Conservation (phyloP, 228 moss, liverwort and hornwort genomes). For the Sphagnum magellanicum region DNA sequence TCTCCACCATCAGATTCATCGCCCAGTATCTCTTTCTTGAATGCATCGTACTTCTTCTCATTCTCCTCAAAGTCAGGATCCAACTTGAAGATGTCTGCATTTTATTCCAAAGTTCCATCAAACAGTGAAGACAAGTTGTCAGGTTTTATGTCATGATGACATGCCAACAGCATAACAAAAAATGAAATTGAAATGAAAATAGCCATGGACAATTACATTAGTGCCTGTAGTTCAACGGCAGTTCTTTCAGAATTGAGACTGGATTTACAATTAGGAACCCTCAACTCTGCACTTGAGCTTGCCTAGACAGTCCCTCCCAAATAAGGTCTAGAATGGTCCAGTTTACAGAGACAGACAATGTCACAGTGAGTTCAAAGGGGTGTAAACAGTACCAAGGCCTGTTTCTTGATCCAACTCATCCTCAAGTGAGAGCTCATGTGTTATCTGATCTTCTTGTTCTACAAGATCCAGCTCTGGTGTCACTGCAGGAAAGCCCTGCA, state of each 20-base stretch:
- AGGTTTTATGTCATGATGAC: background rate
- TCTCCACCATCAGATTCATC: conserved; percentile 40
- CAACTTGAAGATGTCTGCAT: conserved; percentile 56
- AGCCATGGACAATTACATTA: no score
- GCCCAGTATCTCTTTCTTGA: conserved; percentile 82
- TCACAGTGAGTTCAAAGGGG: background rate
- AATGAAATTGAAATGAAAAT: background rate
- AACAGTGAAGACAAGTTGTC: background rate
- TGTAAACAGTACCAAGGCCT: conserved; percentile 24
- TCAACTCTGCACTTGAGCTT: no score
- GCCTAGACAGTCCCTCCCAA: no score
- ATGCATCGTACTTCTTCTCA: conserved; percentile 62
- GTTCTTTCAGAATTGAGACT: no score
- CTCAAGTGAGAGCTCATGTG: conserved; percentile 67
- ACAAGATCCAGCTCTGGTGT: conserved; percentile 74
- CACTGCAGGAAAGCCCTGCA: conserved; percentile 64
- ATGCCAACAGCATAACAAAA: background rate
- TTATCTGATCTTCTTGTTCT: conserved; percentile 82
- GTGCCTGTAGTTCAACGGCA: no score
- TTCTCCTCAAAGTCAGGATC: conserved; percentile 67
- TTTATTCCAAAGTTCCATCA: background rate
- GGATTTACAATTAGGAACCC: no score
- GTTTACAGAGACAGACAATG: background rate
- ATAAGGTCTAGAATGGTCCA: background rate
- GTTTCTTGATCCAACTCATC: conserved; percentile 81